Conservation (phyloP, 2,329 filamentous ascomycete species). For the Lasiodiplodia sp. region DNA sequence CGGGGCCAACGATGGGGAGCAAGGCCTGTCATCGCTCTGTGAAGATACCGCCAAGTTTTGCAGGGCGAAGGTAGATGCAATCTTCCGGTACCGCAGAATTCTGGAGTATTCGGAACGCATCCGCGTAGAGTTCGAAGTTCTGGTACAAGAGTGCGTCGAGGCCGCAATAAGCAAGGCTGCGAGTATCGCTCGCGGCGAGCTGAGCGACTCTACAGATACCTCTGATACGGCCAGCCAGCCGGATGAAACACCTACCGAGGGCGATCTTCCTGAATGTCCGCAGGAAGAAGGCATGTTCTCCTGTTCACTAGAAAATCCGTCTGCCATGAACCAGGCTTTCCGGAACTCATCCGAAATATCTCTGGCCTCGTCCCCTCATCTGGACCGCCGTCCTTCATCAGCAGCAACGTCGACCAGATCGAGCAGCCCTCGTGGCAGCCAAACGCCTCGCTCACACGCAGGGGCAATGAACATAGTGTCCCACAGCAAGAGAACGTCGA, state of each 20-base stretch:
- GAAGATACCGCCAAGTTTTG: conserved; percentile 86
- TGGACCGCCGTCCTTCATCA: conserved; percentile 64
- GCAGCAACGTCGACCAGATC: conserved; percentile 80
- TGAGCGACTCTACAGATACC: conserved; percentile 73
- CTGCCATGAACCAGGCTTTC: conserved; percentile 64
- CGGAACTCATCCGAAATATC: conserved; percentile 62
- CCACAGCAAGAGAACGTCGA: conserved; percentile 76
- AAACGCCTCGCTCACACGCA: conserved; percentile 85
- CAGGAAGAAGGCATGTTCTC: conserved; percentile 65
- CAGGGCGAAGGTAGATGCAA: conserved; percentile 88
- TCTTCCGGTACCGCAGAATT: conserved; percentile 88
- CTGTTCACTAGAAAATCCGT: conserved; percentile 65
- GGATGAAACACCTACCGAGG: conserved; percentile 32
- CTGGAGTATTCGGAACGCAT: conserved; percentile 97
- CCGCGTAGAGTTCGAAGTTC: conserved; percentile 87
- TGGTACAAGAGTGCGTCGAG: conserved; percentile 95
- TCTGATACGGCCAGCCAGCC: conserved; percentile 30
- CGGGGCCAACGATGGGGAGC: conserved; percentile 87
- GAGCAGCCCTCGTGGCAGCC: conserved; percentile 88
- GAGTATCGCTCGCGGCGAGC: conserved; percentile 81
- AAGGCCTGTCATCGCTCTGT: conserved; percentile 86
- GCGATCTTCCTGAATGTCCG: conserved; percentile 51
- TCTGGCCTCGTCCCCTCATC: conserved; percentile 46
- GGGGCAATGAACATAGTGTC: conserved; percentile 64
- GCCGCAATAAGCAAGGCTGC: conserved; percentile 90